Conservation (phyloP, 495 filamentous ascomycete genomes). For the Xylaria nigripes region DNA sequence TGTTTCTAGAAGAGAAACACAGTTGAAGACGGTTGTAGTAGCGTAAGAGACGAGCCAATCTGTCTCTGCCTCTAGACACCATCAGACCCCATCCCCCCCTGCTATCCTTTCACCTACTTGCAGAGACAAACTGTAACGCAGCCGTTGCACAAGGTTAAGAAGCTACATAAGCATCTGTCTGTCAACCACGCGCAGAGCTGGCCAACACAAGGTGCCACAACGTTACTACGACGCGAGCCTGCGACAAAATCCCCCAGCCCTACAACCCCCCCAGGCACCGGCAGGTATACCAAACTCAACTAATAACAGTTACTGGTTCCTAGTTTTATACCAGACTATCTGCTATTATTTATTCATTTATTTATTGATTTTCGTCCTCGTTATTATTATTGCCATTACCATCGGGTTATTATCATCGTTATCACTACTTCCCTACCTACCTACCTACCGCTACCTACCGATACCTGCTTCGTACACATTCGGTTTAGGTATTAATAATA, state of each 20-base stretch:
- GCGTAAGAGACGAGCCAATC: neutral
- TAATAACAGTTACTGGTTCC: neutral
- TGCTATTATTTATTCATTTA: too few species aligned
- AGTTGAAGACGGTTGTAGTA: neutral
- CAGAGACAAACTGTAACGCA: constrained; percentile 1
- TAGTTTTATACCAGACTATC: neutral
- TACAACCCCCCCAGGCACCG: constrained; percentile 3
- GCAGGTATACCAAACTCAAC: neutral
- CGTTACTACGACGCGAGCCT: constrained; percentile 8
- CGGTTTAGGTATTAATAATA: too few species aligned
- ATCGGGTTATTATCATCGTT: too few species aligned
- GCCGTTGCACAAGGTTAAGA: constrained; percentile 5
- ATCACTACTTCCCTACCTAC: too few species aligned
- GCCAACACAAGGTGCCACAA: constrained; percentile 5
- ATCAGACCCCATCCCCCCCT: neutral
- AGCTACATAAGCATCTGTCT: constrained; percentile 6
- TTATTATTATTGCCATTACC: too few species aligned
- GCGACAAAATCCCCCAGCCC: constrained; percentile 6
- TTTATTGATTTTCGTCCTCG: too few species aligned
- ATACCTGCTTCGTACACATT: too few species aligned
- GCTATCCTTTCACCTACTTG: neutral
- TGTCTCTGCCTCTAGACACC: neutral
- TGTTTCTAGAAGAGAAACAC: neutral
- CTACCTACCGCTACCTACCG: too few species aligned
- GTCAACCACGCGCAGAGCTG: constrained; percentile 5